Base-by-base conservation (phyloP, 1,139 yeast genomes). In the Lodderomyces pseudojiufengensis region DNA sequence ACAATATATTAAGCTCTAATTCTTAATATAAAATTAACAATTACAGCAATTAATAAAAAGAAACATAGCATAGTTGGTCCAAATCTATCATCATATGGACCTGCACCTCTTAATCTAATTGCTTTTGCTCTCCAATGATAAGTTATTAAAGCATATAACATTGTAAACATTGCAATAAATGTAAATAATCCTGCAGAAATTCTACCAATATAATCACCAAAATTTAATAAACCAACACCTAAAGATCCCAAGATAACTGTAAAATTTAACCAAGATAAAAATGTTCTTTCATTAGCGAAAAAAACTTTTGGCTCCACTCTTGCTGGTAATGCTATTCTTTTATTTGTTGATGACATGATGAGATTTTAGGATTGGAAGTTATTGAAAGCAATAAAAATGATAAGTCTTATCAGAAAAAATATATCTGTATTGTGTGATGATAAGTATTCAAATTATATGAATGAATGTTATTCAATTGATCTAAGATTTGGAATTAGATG, bases 61-160 rank as follows among this genome's bases (percentile, higher is more conserved):
- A 90, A 73, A 65, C 98, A 92, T 52, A 92, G 76, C 87, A 92
- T 83, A n/a, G 99, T 94, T 35, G 99, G 98, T 28, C 99, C 99
- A 51, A 92, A 84, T 56, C 98, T 78, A 63, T 92, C 99, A 57
- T 92, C 99, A 59, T 92, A 92, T 22, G 98, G 98, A 33, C 98
- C 98, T 9, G 95, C 77, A 24, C 98, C 98, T 63, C 97, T 82
- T 65, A 92, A 77, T 62, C 99, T 81, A 52, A 92, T 92, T 43
- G 98, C 98, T 57, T 90, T 87, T 3, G 98, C 98, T 70, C 99
- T 86, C 98, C 98, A 94, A 63, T 92, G 99, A 61, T 94, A 92
- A 15, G 97, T 94, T 33, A 87, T 75, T 45, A 92, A 75, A 5
- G 99, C 98, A 55, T 92, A 92, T 7, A 83, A 75, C 99, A 92